Base-by-base conservation (phyloP, 768 basidiomycete genomes). In the Crucibulum laeve region DNA sequence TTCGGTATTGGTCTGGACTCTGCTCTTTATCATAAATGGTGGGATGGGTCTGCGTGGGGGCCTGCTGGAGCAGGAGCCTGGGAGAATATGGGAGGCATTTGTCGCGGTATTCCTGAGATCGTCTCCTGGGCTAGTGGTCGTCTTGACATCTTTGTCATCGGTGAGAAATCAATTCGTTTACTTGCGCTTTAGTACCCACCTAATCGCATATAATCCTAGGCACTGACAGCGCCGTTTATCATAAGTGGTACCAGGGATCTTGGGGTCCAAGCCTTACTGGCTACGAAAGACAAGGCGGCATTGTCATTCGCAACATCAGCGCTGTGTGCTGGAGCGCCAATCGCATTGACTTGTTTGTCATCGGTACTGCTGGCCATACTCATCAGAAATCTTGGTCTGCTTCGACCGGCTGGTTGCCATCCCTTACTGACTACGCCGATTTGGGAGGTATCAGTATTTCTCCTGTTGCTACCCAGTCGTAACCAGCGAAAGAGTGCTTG, bases 291-390 rank as follows among this genome's bases (percentile, higher is more conserved):
- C 38, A 33, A 4, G 22, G 22, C 26, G 11, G 11, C 8, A 42
- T 32, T 6, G n/a, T 4, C 28, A 46, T 46, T 22, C 18, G 33
- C n/a, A 40, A 39, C 19, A 46, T 42, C 8, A 41, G 30, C 6
- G 45, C 45, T 18, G 45, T 46, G 19, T 40, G 40, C 40, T 42
- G 40, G 45, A 23, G 21, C 14, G 14, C 32, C 8, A 36, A 42
- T 32, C 39, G 45, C 25, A 46, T 46, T 17, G 45, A 46, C 25
- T 22, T 46, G 40, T 46, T 46, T 25, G 40, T 42, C 11, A 36
- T 46, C 13, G 45, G 40, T 15, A 23, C 30, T 17, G 40, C 30
- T 15, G 25, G 45, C 21, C 23, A 18, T 1, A 15, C 26, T 32
- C n/a, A 42, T 25, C 39, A 41, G n/a, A 46, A 46, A 30, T 7